phyloP scores from a whole-genome alignment of 139 green algal species.

The Tetraselmis chui region DNA sequence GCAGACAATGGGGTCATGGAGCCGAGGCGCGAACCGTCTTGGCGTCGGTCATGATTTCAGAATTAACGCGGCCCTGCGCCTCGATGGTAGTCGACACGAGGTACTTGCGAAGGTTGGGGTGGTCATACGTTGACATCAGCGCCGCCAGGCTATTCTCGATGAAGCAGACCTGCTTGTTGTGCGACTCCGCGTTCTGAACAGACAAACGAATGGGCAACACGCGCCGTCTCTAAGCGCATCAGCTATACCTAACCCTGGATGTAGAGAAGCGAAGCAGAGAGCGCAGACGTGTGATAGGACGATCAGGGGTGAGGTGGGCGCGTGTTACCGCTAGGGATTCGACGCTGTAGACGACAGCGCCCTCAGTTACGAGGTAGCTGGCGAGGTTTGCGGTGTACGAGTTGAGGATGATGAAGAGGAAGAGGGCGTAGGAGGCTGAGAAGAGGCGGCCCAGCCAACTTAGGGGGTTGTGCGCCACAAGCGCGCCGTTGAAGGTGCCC shows the following conservation, averaged over 20 bases:
- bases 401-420: not conserved
- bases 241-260: no score
- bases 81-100: not conserved
- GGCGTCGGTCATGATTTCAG: not conserved
- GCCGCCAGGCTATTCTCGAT: not conserved
- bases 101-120: not conserved
- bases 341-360: not conserved
- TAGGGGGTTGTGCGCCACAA: not conserved
- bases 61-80: not conserved
- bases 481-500: not conserved
- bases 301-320: no score
- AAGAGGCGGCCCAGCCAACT: not conserved
- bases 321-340: not conserved
- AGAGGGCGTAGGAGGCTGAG: not conserved
- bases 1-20: no score
- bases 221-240: no score
- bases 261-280: no score
- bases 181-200: not conserved
- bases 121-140: not conserved
- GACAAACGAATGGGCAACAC: no score
- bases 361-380: not conserved
- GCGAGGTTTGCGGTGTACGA: not conserved
- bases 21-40: not conserved
- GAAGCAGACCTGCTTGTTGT: not conserved
- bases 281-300: no score